Conservation (phyloP, 2,329 filamentous ascomycete species). For the Ciborinia camelliae region DNA sequence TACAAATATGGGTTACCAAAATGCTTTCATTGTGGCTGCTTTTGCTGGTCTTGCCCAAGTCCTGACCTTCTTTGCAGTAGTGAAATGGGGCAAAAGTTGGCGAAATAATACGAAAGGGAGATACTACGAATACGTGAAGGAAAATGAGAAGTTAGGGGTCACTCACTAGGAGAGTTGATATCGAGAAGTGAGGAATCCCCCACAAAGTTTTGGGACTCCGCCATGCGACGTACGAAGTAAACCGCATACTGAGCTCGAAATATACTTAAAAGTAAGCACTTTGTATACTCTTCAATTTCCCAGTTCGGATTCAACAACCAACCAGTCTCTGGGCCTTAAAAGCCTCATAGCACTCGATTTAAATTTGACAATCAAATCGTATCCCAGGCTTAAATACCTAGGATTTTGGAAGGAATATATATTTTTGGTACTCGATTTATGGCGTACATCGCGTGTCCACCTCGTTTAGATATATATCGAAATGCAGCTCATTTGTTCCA, state of each 20-base stretch:
- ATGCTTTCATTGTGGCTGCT: conserved; percentile 45
- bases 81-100: conserved; percentile 48
- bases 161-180: conserved; percentile 5
- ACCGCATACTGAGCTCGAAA: no score
- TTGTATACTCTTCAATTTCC: no score
- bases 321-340: no score
- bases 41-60: conserved; percentile 40
- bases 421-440: no score
- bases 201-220: not conserved
- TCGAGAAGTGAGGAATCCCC: not conserved
- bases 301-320: no score
- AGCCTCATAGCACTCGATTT: no score
- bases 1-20: conserved; percentile 42
- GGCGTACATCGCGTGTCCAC: no score
- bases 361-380: no score
- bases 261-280: no score
- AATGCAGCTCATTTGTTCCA: not conserved
- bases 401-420: no score
- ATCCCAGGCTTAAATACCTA: no score
- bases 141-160: conserved; percentile 24
- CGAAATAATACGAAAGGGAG: conserved; percentile 40
- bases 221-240: not conserved
- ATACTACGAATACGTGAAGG: conserved; percentile 42
- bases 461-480: not conserved
- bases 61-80: conserved; percentile 44